Base-by-base conservation (phyloP, 441 rosid species). In the Adansonia madagascariensis region DNA sequence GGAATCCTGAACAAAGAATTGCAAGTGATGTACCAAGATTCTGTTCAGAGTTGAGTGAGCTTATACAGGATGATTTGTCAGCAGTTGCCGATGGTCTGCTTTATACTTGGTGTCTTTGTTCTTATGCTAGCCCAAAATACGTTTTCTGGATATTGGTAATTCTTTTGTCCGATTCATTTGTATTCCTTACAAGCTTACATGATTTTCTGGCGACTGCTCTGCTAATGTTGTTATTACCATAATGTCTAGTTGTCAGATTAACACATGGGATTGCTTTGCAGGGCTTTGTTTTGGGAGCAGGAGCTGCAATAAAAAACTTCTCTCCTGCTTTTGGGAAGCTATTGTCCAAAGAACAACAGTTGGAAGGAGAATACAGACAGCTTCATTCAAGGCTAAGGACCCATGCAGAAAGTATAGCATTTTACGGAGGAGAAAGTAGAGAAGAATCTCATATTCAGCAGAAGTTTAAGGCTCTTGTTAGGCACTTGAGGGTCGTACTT, bases 121-220 rank as follows among this genome's bases (percentile, higher is more conserved):
- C 99, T 80, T 97, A 97, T 86, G 92, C 99, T 68, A 95, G 98
- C 86, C 99, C 99, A 17, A 97, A 95, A 89, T 97, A 97, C 80
- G 82, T 97, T 50, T 86, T 97, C 71, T 95, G 98, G 97, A 95
- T 97, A 78, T 79, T 93, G 99, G 99, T 97, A 89, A 85, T 69
- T 86, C 69, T 78, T 71, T 10, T 31, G 35, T 31, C 35, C 35
- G 3, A 31, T 31, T 31, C 35, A 31, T 31, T 31, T 31, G 35
- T 31, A 31, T 31, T 31, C 4, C 0, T 31, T 31, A 2, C 35
- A 2, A 11, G 11, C 73, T 6, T 20, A 35, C 68, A 35, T 63
- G 7, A 35, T 41, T n/a, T 64, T 63, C 3, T 35, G 44, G 75
- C 3, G 8, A 39, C 24, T 44, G 55, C 14, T 64, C 3, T 49